A percentile compares a stretch with the other conserved stretches of the same genome.
These are phyloP conservation scores for Rhodotorula sp. DNA, from an alignment of 1,284 basidiomycete genomes.

Conservation along the genomic window DNA sequence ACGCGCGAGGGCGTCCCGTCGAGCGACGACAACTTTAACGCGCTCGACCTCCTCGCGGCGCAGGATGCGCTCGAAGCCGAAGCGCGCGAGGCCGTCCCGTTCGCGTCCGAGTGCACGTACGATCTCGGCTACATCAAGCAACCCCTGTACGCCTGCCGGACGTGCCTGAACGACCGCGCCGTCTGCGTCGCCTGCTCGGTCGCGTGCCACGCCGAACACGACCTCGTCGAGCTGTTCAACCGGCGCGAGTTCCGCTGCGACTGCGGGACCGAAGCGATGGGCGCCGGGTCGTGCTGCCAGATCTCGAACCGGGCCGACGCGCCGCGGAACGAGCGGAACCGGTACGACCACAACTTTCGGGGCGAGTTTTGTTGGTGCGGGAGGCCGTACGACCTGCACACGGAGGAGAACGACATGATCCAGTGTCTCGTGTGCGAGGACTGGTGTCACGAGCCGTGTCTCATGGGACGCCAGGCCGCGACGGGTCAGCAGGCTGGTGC, in stretches of 20 bases:
- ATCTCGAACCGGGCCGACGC: slow-evolving; percentile 36
- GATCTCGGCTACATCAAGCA: slow-evolving; percentile 49
- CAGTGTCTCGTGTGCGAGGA: slow-evolving; percentile 52
- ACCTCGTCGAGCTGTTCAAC: slow-evolving; percentile 45
- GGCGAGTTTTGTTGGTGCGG: slow-evolving; percentile 52
- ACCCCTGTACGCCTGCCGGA: slow-evolving; percentile 48
- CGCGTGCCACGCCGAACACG: slow-evolving; percentile 48
- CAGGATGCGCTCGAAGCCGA: slow-evolving; percentile 49
- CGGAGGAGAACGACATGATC: slow-evolving; percentile 46
- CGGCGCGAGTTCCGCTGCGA: slow-evolving; percentile 44
- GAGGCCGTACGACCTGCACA: slow-evolving; percentile 50
- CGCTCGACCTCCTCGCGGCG: slow-evolving; percentile 48
- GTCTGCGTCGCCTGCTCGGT: slow-evolving; percentile 52
- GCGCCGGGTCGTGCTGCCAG: slow-evolving; percentile 32
- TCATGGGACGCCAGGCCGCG: slow-evolving; percentile 32
- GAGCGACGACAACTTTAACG: slow-evolving; percentile 40
- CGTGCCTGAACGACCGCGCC: slow-evolving; percentile 46
- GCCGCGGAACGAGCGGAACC: slow-evolving; percentile 28
- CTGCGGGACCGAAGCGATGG: slow-evolving; percentile 43
- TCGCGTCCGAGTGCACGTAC: slow-evolving; percentile 49
- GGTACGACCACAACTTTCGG: slow-evolving; percentile 49
- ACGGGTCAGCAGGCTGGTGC: neutral
- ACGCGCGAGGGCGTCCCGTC: slow-evolving; percentile 37
- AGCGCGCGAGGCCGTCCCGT: slow-evolving; percentile 50
- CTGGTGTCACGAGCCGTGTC: slow-evolving; percentile 51